Conservation (phyloP, 2,329 filamentous ascomycete species). For the Phialophora chinensis region DNA sequence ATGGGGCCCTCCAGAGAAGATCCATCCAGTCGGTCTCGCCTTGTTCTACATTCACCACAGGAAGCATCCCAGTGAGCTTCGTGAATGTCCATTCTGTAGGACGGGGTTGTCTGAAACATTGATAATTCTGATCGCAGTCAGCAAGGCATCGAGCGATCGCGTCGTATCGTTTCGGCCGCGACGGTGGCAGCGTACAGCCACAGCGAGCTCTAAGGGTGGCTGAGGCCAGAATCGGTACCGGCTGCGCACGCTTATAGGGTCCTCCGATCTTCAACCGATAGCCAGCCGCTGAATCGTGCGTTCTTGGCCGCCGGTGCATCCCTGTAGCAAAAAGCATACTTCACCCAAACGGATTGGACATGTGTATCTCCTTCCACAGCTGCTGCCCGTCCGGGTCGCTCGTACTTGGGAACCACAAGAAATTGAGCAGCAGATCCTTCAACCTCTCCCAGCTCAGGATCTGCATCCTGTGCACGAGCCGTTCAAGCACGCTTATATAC, state of each 20-base stretch:
- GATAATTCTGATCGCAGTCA: not conserved
- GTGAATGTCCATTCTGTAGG: not conserved
- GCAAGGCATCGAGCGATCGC: not conserved
- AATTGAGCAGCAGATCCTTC: constrained; percentile 25
- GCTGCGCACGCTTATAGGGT: not conserved
- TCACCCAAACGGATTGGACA: constrained; percentile 24
- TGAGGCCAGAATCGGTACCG: not conserved
- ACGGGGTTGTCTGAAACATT: not conserved
- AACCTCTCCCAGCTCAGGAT: constrained; percentile 19
- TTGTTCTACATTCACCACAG: not conserved
- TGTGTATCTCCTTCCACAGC: constrained; percentile 24
- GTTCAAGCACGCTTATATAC: constrained; percentile 40
- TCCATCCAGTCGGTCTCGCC: not conserved
- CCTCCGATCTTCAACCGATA: not conserved
- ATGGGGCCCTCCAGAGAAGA: not conserved
- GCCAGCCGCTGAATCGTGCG: not conserved
- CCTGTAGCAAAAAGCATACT: not conserved
- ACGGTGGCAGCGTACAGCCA: not conserved
- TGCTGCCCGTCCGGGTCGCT: constrained; percentile 23
- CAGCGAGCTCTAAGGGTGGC: not conserved
- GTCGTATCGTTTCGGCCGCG: not conserved
- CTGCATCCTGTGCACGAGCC: constrained; percentile 19
- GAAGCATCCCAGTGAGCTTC: not conserved
- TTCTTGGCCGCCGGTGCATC: not conserved
- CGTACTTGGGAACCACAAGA: constrained; percentile 27